A percentile compares a stretch with the other conserved stretches of the same genome.
Conservation (phyloP, 2,329 filamentous ascomycete species). For the Pyrenochaeta sp. region DNA sequence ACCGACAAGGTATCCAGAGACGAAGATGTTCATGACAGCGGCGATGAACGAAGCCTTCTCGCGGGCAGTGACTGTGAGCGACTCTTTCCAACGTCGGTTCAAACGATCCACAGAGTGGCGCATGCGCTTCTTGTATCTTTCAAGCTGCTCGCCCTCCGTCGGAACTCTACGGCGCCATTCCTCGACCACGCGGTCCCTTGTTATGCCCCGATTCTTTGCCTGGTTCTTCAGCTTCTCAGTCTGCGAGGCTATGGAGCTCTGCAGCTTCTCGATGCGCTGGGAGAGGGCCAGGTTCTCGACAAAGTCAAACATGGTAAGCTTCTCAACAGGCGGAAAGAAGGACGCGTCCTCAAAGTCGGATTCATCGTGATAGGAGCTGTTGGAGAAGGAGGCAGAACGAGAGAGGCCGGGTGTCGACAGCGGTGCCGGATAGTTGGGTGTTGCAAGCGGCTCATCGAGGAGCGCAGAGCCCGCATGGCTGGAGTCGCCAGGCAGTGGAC, state of each 20-base stretch:
- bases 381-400: constrained; percentile 82
- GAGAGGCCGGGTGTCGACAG: constrained; percentile 68
- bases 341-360: constrained; percentile 75
- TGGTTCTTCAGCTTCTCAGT: constrained; percentile 86
- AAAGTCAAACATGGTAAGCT: constrained; percentile 89
- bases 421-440: constrained; percentile 53
- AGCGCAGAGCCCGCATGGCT: constrained; percentile 37
- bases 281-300: constrained; percentile 91
- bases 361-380: constrained; percentile 83
- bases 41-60: constrained; percentile 98
- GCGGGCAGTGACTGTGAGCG: constrained; percentile 83
- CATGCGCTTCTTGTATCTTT: constrained; percentile 90
- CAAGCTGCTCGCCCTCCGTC: constrained; percentile 88
- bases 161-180: constrained; percentile 90
- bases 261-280: constrained; percentile 89
- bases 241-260: constrained; percentile 81
- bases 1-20: constrained; percentile 93
- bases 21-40: constrained; percentile 95
- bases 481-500: constrained; percentile 34
- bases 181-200: constrained; percentile 89
- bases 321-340: constrained; percentile 82
- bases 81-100: constrained; percentile 85
- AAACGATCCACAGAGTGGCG: constrained; percentile 87
- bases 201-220: constrained; percentile 78
- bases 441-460: constrained; percentile 56